These are phyloP conservation scores for Colletotrichum chrysophilum DNA, from an alignment of 2,329 filamentous ascomycete genomes.

Conservation along the genomic window DNA sequence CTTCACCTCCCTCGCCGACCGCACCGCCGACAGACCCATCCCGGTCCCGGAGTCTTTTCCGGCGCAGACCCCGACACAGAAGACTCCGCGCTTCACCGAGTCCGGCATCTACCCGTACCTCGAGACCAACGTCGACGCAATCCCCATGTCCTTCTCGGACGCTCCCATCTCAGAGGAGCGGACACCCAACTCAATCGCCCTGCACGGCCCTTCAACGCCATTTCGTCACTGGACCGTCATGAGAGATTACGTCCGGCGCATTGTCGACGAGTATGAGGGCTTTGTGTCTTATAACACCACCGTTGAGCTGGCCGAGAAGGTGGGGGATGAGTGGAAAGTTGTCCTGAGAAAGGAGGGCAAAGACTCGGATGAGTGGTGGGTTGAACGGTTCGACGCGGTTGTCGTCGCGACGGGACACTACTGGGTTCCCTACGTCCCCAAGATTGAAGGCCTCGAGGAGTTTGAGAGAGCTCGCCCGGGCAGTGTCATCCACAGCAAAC, in stretches of 20 bases:
- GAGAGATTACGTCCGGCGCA: conserved; percentile 54
- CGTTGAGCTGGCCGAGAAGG: conserved; percentile 63
- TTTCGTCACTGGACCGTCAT: conserved; percentile 68
- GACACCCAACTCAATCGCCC: conserved; percentile 31
- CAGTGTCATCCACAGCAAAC: conserved; percentile 60
- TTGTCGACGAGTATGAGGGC: conserved; percentile 59
- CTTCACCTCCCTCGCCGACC: conserved; percentile 49
- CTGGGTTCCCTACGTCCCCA: conserved; percentile 60
- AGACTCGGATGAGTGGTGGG: conserved; percentile 63
- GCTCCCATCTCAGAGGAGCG: conserved; percentile 53
- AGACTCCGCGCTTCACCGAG: conserved; percentile 55
- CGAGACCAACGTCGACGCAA: conserved; percentile 68
- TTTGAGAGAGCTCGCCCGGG: conserved; percentile 51
- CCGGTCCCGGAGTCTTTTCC: conserved; percentile 53
- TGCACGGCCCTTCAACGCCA: conserved; percentile 62
- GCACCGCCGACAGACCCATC: conserved; percentile 55
- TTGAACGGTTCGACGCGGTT: conserved; percentile 65
- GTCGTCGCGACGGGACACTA: conserved; percentile 67
- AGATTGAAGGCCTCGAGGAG: conserved; percentile 51
- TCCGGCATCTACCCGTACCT: conserved; percentile 66
- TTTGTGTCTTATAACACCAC: conserved; percentile 62
- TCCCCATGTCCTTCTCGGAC: conserved; percentile 65
- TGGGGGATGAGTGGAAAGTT: conserved; percentile 55
- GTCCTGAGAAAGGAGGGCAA: conserved; percentile 48
- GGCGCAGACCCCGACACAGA: conserved; percentile 42